Conservation (phyloP, 2,329 filamentous ascomycete species). For the Lasiodiplodia citricola region DNA sequence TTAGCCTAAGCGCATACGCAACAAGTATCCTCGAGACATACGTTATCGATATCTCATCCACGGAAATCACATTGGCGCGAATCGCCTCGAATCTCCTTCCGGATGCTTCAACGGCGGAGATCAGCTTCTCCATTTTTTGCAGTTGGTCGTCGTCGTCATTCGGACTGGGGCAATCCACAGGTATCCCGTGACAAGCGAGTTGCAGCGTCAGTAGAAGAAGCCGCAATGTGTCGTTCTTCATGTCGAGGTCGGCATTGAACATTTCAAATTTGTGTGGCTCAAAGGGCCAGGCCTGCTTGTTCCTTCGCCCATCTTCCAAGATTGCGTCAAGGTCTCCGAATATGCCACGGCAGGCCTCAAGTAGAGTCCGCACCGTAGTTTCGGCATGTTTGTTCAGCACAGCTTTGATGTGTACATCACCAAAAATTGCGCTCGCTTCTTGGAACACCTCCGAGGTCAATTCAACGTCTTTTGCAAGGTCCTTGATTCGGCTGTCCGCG, state of each 20-base stretch:
- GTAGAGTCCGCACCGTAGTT: neutral
- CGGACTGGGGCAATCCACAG: neutral
- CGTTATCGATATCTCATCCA: neutral
- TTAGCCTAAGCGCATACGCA: neutral
- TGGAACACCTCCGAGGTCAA: neutral
- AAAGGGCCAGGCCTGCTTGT: neutral
- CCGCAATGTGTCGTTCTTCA: neutral
- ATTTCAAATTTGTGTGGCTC: neutral
- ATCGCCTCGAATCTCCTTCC: neutral
- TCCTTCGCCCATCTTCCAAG: neutral
- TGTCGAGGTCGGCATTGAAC: conserved; percentile 2
- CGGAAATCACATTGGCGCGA: neutral
- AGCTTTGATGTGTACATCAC: neutral
- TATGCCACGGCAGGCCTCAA: neutral
- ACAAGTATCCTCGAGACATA: neutral
- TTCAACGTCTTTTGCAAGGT: conserved; percentile 3
- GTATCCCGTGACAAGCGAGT: neutral
- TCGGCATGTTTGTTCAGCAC: neutral
- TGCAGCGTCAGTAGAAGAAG: neutral
- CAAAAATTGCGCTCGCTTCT: neutral
- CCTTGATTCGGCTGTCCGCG: neutral
- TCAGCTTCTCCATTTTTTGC: neutral
- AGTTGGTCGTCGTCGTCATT: neutral
- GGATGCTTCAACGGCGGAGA: neutral
- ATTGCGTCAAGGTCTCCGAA: neutral